Conservation (phyloP, 805 yeast species). For the Kluyveromyces nonfermentans region DNA sequence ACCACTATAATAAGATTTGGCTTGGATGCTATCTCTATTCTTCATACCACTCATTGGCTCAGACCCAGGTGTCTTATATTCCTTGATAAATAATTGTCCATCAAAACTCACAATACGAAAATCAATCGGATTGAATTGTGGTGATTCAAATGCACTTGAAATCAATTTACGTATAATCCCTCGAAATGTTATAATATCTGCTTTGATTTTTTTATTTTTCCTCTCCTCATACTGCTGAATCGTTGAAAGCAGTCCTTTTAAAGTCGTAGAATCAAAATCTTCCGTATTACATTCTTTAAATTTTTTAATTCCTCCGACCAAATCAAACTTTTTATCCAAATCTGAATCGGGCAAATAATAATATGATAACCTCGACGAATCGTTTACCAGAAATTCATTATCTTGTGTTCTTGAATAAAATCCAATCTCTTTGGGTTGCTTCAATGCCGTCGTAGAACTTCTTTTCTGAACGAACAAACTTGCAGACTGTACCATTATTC, state of each 20-base stretch:
- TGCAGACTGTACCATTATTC: slow-evolving; percentile 22
- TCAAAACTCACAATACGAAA: slow-evolving; percentile 63
- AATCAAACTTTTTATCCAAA: slow-evolving; percentile 51
- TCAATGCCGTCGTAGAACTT: slow-evolving; percentile 57
- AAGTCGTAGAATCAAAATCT: slow-evolving; percentile 29
- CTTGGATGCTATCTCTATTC: slow-evolving; percentile 23
- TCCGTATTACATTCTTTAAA: slow-evolving; percentile 42
- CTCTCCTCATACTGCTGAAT: slow-evolving; percentile 46
- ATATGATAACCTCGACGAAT: slow-evolving; percentile 51
- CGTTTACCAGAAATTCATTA: slow-evolving; percentile 40
- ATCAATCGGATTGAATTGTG: slow-evolving; percentile 43
- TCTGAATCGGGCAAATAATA: slow-evolving; percentile 73
- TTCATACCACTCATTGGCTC: slow-evolving; percentile 25
- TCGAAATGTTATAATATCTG: slow-evolving; percentile 73
- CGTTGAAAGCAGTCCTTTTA: slow-evolving; percentile 49
- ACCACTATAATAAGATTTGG: slow-evolving; percentile 43
- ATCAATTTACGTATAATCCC: slow-evolving; percentile 68
- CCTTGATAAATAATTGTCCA: slow-evolving; percentile 59
- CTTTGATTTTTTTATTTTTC: slow-evolving; percentile 34
- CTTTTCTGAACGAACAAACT: slow-evolving; percentile 33
- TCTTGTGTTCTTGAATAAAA: slow-evolving; percentile 53
- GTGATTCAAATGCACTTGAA: slow-evolving; percentile 42
- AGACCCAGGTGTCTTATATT: slow-evolving; percentile 34
- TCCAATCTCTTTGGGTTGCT: slow-evolving; percentile 80
- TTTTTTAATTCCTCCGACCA: slow-evolving; percentile 53